phyloP scores from a whole-genome alignment of 2,329 filamentous ascomycete genomes.

The Xylariales sp. region DNA sequence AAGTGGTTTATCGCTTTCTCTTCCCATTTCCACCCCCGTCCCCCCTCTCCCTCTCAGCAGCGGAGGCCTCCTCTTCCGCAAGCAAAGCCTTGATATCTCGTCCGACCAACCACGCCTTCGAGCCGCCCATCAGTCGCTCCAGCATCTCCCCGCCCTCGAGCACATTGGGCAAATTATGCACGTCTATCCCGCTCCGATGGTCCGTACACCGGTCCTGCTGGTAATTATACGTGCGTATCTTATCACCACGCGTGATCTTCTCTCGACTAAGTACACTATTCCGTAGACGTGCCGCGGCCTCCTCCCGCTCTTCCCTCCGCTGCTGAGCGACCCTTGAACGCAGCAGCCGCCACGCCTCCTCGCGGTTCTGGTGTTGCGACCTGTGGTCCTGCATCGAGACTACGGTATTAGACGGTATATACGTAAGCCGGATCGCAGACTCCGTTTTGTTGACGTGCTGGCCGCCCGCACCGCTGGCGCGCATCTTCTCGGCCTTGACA shows the following conservation, averaged over 20 bases:
- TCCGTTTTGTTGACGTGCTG: slow-evolving; percentile 99
- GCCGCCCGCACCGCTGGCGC: slow-evolving; percentile 84
- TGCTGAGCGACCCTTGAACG: slow-evolving; percentile 77
- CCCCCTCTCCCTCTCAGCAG: slow-evolving; percentile 14
- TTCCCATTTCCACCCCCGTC: not conserved
- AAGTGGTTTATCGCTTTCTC: too few relatives aligned
- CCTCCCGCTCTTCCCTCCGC: slow-evolving; percentile 77
- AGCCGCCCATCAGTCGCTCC: slow-evolving; percentile 72
- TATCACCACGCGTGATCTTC: slow-evolving; percentile 85
- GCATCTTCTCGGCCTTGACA: slow-evolving; percentile 82
- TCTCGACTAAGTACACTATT: slow-evolving; percentile 75
- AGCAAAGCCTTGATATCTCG: slow-evolving; percentile 70
- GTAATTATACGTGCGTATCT: slow-evolving; percentile 89
- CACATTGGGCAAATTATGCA: slow-evolving; percentile 77
- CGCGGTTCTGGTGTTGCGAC: slow-evolving; percentile 84
- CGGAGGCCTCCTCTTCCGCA: slow-evolving; percentile 52
- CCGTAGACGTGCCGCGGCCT: slow-evolving; percentile 68
- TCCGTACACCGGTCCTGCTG: slow-evolving; percentile 76
- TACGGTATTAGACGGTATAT: slow-evolving; percentile 78
- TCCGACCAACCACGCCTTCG: slow-evolving; percentile 69
- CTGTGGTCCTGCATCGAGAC: slow-evolving; percentile 91
- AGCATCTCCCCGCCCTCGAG: slow-evolving; percentile 68
- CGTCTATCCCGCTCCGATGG: slow-evolving; percentile 74
- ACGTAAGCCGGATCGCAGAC: slow-evolving; percentile 88
- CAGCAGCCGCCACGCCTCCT: slow-evolving; percentile 80